phyloP scores from a whole-genome alignment of 1,284 basidiomycete species.

The Fomitopsis palustris region DNA sequence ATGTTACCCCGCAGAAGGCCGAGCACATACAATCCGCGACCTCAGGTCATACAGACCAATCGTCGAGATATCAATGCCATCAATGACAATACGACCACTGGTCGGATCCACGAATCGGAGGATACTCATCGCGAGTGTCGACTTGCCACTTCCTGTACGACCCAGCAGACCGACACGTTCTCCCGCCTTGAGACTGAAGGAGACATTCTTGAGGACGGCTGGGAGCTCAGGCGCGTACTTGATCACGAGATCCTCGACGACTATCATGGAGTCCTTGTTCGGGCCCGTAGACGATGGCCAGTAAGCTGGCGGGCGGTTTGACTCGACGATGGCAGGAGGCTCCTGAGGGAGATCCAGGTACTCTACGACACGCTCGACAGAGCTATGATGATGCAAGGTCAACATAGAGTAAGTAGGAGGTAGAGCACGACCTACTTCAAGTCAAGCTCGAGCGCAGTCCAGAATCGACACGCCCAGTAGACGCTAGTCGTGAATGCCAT shows the following conservation, averaged over 20 bases:
- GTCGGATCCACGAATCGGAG: constrained; percentile 87
- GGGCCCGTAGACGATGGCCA: constrained; percentile 74
- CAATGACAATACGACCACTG: constrained; percentile 76
- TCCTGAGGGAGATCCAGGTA: constrained; percentile 88
- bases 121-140: constrained; percentile 82
- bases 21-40: constrained; percentile 56
- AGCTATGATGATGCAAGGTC: constrained; percentile 38
- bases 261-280: constrained; percentile 34
- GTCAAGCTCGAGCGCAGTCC: constrained; percentile 59
- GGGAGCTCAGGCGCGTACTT: constrained; percentile 86
- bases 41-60: constrained; percentile 87
- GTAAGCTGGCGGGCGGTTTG: constrained; percentile 72
- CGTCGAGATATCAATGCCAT: constrained; percentile 85
- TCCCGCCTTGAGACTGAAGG: constrained; percentile 57
- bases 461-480: constrained; percentile 70
- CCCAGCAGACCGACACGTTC: constrained; percentile 76
- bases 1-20: neutral
- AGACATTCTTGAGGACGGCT: constrained; percentile 74
- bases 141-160: constrained; percentile 78
- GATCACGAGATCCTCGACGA: constrained; percentile 69
- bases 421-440: constrained; percentile 45
- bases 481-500: constrained; percentile 57
- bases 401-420: neutral
- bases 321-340: constrained; percentile 68
- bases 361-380: constrained; percentile 86